Evolutionary conservation across 495 filamentous ascomycete genomes (phyloP), one percentile per base, ranked within the genome.

Genomic region (Penicillium odoratum): DNA sequence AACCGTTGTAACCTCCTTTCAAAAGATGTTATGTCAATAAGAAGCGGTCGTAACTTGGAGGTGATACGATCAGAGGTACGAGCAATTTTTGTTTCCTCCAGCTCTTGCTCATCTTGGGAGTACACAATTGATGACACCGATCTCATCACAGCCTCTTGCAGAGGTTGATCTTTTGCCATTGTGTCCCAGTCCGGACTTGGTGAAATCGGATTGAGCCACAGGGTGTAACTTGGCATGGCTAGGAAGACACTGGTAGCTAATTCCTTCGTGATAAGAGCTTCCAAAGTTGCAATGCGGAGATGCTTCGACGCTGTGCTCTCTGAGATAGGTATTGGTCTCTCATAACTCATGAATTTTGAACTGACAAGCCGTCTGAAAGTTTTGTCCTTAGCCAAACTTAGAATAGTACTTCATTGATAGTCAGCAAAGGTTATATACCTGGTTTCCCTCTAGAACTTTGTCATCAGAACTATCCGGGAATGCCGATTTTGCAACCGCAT

Each of bases 301-400:
- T 45, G 4, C n/a, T 45, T 45, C 21, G 43, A 45, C 5, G 43
- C 43, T 45, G 21, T 45, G 18, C 43, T 45, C 18, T 45, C 43
- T 45, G 43, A 45, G 18, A 45, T 45, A 16, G 43, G 43, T 18
- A 45, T 45, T 45, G 43, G 43, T 45, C n/a, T 45, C 43, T 45
- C 43, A 25, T 45, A 45, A 18, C 18, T 25, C 15, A 45, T 18
- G 18, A 45, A 45, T 25, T 18, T 16, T 16, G 43, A 45, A 16
- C 43, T 45, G 43, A 45, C 43, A 45, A 45, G 43, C 9, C 3
- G 43, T 25, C 18, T 45, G 43, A 45, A 45, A 25, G 18, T 25
- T 25, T 18, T 16, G 18, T 45, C 43, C 43, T 45, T 18, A 18
- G 15, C 7, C 38, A 5, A 45, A 45, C 4, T 45, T 21, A 45